Evolutionary conservation across 2,329 filamentous ascomycete genomes (phyloP).

Genomic region (Nemania diffusa): DNA sequence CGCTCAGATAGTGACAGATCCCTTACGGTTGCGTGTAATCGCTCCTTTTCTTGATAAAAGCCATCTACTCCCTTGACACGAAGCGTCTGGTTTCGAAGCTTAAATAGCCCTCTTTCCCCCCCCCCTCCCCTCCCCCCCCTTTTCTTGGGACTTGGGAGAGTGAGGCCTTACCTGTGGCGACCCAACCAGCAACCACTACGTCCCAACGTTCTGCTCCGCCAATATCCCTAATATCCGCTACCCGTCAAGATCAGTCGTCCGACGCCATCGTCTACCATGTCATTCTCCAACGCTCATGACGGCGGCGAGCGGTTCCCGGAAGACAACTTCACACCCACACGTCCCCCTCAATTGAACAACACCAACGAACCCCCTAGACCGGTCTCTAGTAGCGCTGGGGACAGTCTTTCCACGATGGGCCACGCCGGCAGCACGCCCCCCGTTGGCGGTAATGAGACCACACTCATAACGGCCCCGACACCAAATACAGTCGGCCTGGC

Average conservation of each 20-base stretch:
- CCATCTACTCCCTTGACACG: too few species aligned
- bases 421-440: constrained; percentile 33
- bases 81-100: too few species aligned
- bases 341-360: constrained; percentile 20
- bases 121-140: too few species aligned
- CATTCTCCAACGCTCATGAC: neutral
- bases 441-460: constrained; percentile 6
- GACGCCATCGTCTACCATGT: neutral
- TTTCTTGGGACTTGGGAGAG: too few species aligned
- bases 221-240: too few species aligned
- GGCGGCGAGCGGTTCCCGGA: neutral
- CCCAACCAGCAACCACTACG: neutral
- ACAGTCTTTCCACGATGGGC: constrained; percentile 15
- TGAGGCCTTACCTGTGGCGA: too few species aligned
- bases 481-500: neutral
- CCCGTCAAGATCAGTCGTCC: neutral
- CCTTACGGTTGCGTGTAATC: too few species aligned
- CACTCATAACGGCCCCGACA: neutral
- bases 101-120: too few species aligned
- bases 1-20: too few species aligned
- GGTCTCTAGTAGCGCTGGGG: neutral
- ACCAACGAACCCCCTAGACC: neutral
- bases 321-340: constrained; percentile 9
- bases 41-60: too few species aligned
- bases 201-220: too few species aligned